phyloP scores from a whole-genome alignment of 495 filamentous ascomycete species.

The Xylaria nigripes region DNA sequence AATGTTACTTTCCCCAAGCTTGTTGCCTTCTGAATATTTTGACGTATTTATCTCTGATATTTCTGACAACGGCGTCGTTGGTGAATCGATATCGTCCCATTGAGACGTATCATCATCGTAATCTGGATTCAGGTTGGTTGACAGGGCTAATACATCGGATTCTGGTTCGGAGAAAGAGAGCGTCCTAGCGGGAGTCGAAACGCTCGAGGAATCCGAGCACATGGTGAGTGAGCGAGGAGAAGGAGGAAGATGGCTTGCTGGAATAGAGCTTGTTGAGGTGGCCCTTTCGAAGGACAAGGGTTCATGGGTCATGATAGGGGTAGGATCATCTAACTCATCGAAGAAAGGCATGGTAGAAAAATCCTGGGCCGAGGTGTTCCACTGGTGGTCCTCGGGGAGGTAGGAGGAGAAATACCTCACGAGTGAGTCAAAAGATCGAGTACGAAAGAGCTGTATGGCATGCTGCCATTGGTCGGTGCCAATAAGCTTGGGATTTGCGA shows the following conservation, averaged over 20 bases:
- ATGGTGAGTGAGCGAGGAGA: conserved; percentile 43
- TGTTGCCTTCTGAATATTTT: conserved; percentile 13
- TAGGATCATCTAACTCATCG: conserved; percentile 27
- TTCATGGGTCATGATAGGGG: conserved; percentile 34
- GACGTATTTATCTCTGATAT: conserved; percentile 22
- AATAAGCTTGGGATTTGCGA: conserved; percentile 42
- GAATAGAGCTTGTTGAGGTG: conserved; percentile 9
- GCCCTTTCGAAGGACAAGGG: conserved; percentile 27
- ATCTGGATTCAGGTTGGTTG: conserved; percentile 13
- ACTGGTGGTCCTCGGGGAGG: conserved; percentile 37
- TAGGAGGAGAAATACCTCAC: conserved; percentile 44
- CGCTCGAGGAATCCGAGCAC: conserved; percentile 35
- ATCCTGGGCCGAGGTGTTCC: conserved; percentile 22
- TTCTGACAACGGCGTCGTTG: conserved; percentile 29
- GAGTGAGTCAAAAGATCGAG: conserved; percentile 44
- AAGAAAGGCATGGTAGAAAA: conserved; percentile 30
- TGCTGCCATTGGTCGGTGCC: conserved; percentile 44
- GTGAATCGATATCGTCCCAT: conserved; percentile 25
- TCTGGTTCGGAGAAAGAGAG: conserved; percentile 41
- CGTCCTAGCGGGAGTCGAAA: conserved; percentile 34
- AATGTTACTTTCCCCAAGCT: conserved; percentile 6
- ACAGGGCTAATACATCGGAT: conserved; percentile 25
- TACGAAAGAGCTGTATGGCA: conserved; percentile 44
- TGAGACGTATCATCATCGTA: conserved; percentile 31
- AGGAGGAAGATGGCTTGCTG: conserved; percentile 29